Percentiles rank a stretch among this genome's conserved stretches.
phyloP scores from a whole-genome alignment of 208 protist species.

The Herpetomonas tarakana region DNA sequence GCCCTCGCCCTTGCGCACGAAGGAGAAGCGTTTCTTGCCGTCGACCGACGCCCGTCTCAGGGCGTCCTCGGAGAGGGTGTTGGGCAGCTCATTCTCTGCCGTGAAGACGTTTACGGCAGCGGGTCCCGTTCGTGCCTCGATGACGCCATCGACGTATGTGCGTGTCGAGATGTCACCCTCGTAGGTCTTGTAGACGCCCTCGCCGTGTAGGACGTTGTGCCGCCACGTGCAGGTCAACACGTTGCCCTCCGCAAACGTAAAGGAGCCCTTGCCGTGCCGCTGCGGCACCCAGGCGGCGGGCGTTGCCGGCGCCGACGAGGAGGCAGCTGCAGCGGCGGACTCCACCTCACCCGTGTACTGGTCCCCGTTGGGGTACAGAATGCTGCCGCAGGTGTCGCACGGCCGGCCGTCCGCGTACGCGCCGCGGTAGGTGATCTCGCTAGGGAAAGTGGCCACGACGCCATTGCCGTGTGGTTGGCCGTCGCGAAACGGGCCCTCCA shows the following conservation, averaged over 20 bases:
- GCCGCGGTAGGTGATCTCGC: slow-evolving; percentile 35
- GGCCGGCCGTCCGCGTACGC: slow-evolving; percentile 38
- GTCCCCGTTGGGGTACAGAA: slow-evolving; percentile 71
- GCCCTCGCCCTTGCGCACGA: slow-evolving; percentile 42
- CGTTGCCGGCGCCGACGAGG: background rate
- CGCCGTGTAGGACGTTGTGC: slow-evolving; percentile 74
- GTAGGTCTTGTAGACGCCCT: slow-evolving; percentile 52
- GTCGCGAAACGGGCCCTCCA: slow-evolving; percentile 66
- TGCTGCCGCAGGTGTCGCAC: slow-evolving; percentile 21
- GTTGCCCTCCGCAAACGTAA: slow-evolving; percentile 76
- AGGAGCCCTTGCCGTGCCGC: slow-evolving; percentile 62
- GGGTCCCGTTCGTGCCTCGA: slow-evolving; percentile 12
- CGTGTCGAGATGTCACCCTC: slow-evolving; percentile 41
- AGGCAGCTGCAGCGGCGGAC: slow-evolving; percentile 10
- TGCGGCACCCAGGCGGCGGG: slow-evolving; percentile 28
- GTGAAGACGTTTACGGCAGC: slow-evolving; percentile 40
- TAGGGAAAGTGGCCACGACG: slow-evolving; percentile 15
- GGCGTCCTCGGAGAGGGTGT: slow-evolving; percentile 56
- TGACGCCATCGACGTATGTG: slow-evolving; percentile 62
- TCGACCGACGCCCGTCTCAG: slow-evolving; percentile 29
- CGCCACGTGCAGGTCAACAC: slow-evolving; percentile 68
- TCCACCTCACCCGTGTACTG: slow-evolving; percentile 63
- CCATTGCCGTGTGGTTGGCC: slow-evolving; percentile 40
- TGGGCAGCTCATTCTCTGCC: slow-evolving; percentile 74
- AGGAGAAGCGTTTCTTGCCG: slow-evolving; percentile 33